A percentile compares a stretch with the other conserved stretches of the same genome.
Conservation (phyloP, 2,329 filamentous ascomycete species). For the Fusarium nanum region DNA sequence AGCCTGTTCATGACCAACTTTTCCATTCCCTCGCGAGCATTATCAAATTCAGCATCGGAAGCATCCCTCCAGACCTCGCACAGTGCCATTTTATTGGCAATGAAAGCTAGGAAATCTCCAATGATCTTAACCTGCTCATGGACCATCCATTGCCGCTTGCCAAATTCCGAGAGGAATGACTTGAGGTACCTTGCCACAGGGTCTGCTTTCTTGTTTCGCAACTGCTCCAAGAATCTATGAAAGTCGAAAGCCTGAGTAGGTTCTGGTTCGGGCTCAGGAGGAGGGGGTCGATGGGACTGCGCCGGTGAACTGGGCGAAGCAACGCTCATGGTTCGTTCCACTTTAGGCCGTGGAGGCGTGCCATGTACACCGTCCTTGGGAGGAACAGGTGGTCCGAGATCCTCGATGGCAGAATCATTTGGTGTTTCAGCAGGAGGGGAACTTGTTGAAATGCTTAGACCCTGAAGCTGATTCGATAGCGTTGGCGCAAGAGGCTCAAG, state of each 20-base stretch:
- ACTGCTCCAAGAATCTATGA: conserved; percentile 93
- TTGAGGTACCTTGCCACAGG: conserved; percentile 95
- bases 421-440: conserved; percentile 55
- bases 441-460: conserved; percentile 54
- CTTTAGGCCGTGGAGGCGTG: conserved; percentile 53
- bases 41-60: conserved; percentile 97
- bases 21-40: conserved; percentile 98
- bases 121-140: conserved; percentile 99
- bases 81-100: conserved; percentile 96
- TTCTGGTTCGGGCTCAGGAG: conserved; percentile 81
- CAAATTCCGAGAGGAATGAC: conserved; percentile 94
- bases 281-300: conserved; percentile 71
- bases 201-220: conserved; percentile 96
- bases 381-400: conserved; percentile 67
- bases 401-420: conserved; percentile 55
- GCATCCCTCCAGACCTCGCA: conserved; percentile 98
- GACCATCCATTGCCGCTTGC: conserved; percentile 99
- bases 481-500: conserved; percentile 75
- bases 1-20: conserved; percentile 99
- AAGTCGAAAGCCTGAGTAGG: conserved; percentile 94
- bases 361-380: conserved; percentile 67
- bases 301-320: conserved; percentile 59
- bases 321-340: conserved; percentile 51
- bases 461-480: conserved; percentile 61
- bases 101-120: conserved; percentile 94